A percentile compares a stretch with the other conserved stretches of the same genome.
phyloP scores from a whole-genome alignment of 2,329 filamentous ascomycete genomes.

The Gyromitra esculenta region DNA sequence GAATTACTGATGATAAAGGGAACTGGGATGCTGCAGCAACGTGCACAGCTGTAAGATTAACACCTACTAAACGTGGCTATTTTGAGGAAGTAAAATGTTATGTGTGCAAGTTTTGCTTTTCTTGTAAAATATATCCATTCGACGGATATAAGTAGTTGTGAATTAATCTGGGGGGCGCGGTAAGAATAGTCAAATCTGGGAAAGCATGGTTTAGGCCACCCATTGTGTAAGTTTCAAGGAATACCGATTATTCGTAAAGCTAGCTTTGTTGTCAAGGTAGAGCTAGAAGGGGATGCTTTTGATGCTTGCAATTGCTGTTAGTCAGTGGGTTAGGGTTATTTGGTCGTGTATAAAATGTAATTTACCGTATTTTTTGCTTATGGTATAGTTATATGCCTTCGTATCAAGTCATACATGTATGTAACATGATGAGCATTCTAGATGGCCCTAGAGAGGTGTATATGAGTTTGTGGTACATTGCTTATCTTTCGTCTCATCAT shows the following conservation, averaged over 20 bases:
- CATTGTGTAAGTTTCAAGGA: neutral
- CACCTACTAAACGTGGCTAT: too few species aligned
- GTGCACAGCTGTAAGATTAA: too few species aligned
- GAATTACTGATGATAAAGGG: too few species aligned
- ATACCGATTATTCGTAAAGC: neutral
- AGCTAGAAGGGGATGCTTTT: neutral
- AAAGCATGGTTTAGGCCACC: neutral
- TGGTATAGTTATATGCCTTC: neutral
- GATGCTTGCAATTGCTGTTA: too few species aligned
- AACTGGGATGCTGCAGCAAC: too few species aligned
- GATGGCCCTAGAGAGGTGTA: neutral
- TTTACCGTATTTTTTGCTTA: neutral
- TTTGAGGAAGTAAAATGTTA: too few species aligned
- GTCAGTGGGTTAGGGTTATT: neutral
- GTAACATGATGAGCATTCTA: neutral
- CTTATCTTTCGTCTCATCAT: conserved; percentile 32
- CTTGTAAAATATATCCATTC: too few species aligned
- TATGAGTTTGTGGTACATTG: conserved; percentile 3
- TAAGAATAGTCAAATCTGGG: neutral
- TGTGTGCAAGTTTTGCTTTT: too few species aligned
- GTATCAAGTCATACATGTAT: neutral
- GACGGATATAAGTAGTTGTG: too few species aligned
- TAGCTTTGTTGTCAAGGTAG: neutral
- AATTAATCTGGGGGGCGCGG: too few species aligned
- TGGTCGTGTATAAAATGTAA: neutral